These are phyloP conservation scores for Coemansia sp. DNA, from an alignment of 192 early-diverging fungal genomes.

Conservation along the genomic window DNA sequence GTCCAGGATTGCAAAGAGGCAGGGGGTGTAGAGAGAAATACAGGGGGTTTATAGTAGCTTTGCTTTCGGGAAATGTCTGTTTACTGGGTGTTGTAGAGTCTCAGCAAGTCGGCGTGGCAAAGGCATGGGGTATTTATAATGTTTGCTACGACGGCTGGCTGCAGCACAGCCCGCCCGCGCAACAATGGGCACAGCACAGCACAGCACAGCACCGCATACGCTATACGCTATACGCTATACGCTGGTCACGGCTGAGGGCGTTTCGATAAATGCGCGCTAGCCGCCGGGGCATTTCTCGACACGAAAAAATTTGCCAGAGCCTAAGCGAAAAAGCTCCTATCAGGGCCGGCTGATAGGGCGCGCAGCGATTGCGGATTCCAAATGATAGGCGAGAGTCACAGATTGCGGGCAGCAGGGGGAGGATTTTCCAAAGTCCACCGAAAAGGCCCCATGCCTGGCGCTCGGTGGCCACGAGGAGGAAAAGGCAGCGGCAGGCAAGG, in stretches of 20 bases:
- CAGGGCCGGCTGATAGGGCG: no score
- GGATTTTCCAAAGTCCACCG: neutral
- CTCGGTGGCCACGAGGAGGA: neutral
- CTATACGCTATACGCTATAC: no score
- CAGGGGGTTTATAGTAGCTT: no score
- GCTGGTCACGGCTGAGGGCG: no score
- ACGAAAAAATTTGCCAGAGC: no score
- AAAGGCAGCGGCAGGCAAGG: neutral
- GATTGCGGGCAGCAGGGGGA: neutral
- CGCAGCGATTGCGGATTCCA: no score
- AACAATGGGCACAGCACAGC: neutral
- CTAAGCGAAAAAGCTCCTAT: no score
- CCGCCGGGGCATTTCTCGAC: no score
- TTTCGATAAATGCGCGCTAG: no score
- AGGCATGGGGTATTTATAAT: neutral
- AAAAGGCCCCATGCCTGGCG: neutral
- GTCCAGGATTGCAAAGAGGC: no score
- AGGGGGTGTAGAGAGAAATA: no score
- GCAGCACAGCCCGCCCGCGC: neutral
- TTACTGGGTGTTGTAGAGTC: neutral
- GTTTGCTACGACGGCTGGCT: neutral
- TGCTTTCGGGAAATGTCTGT: constrained; percentile 1
- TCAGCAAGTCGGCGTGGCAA: neutral
- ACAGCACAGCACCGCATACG: no score
- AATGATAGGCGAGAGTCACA: neutral